Conservation (phyloP, 1,284 basidiomycete species). For the Meripilus lineatus region DNA sequence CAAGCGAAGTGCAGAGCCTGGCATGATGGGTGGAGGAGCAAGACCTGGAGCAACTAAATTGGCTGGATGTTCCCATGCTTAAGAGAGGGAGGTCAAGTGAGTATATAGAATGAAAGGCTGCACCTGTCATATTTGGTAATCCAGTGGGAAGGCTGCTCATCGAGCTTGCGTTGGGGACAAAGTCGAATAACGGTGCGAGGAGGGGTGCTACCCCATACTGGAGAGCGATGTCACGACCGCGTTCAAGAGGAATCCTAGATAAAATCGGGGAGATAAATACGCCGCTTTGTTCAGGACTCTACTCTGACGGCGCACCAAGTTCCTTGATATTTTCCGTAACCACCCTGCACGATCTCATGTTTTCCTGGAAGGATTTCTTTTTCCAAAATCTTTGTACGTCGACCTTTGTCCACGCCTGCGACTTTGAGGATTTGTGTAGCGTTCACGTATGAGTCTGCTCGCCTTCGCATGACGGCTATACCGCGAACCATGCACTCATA, state of each 20-base stretch:
- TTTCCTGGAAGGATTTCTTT: constrained; percentile 95
- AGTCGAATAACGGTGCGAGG: constrained; percentile 88
- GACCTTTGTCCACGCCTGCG: constrained; percentile 95
- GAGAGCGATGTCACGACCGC: constrained; percentile 85
- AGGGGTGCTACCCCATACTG: constrained; percentile 86
- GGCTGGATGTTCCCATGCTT: constrained; percentile 27
- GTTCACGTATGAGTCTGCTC: constrained; percentile 93
- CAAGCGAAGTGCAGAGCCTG: constrained; percentile 72
- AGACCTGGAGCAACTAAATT: constrained; percentile 52
- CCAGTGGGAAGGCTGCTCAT: constrained; percentile 50
- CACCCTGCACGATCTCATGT: constrained; percentile 99
- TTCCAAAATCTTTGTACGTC: constrained; percentile 95
- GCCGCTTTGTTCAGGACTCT: constrained; percentile 6
- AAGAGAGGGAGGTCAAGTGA: constrained; percentile 37
- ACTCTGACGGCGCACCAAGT: constrained; percentile 66
- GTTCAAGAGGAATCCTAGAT: constrained; percentile 85
- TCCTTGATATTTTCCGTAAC: constrained; percentile 99
- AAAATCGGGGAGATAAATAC: too few species aligned
- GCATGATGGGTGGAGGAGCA: constrained; percentile 74
- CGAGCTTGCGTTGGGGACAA: constrained; percentile 72
- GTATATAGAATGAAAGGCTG: constrained; percentile 15
- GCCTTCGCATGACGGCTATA: constrained; percentile 96
- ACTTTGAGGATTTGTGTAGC: constrained; percentile 99
- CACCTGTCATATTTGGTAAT: constrained; percentile 35
- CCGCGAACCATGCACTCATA: constrained; percentile 97